A percentile compares a stretch with the other conserved stretches of the same genome.
Evolutionary conservation across 768 basidiomycete genomes (phyloP).

Genomic region (Coprinopsis strossmayeri): DNA sequence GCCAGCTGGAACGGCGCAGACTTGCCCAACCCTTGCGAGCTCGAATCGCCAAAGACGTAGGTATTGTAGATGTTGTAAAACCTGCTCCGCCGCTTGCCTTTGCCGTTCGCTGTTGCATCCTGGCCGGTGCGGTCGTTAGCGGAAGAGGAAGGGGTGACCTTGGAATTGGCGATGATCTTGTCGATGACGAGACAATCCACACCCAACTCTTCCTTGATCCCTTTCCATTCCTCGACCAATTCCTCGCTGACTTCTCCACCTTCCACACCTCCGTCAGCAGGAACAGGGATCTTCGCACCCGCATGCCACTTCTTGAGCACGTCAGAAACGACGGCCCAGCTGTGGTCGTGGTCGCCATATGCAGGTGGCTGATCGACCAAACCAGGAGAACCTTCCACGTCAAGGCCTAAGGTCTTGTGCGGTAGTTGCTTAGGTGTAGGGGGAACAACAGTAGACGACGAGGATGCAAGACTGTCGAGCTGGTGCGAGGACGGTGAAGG

Average conservation of each 20-base stretch:
- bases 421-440: conserved; percentile 34
- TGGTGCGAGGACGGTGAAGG: conserved; percentile 37
- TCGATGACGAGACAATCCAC: conserved; percentile 75
- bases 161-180: conserved; percentile 45
- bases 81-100: conserved; percentile 30
- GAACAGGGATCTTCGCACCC: conserved; percentile 43
- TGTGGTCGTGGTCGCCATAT: conserved; percentile 51
- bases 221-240: conserved; percentile 68
- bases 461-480: conserved; percentile 58
- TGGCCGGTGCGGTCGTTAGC: conserved; percentile 7
- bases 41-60: conserved; percentile 41
- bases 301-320: conserved; percentile 67
- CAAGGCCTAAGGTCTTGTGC: not conserved
- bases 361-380: conserved; percentile 62
- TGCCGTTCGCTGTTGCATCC: conserved; percentile 11
- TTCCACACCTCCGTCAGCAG: conserved; percentile 16
- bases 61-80: conserved; percentile 90
- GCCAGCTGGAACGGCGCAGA: conserved; percentile 4
- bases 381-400: conserved; percentile 15
- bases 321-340: conserved; percentile 48
- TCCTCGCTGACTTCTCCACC: conserved; percentile 59
- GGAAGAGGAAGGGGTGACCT: conserved; percentile 13
- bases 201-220: conserved; percentile 73
- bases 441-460: conserved; percentile 70
- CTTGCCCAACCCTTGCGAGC: conserved; percentile 20